Evolutionary conservation across 768 basidiomycete genomes (phyloP).

Genomic region (Auriscalpium microsporum): DNA sequence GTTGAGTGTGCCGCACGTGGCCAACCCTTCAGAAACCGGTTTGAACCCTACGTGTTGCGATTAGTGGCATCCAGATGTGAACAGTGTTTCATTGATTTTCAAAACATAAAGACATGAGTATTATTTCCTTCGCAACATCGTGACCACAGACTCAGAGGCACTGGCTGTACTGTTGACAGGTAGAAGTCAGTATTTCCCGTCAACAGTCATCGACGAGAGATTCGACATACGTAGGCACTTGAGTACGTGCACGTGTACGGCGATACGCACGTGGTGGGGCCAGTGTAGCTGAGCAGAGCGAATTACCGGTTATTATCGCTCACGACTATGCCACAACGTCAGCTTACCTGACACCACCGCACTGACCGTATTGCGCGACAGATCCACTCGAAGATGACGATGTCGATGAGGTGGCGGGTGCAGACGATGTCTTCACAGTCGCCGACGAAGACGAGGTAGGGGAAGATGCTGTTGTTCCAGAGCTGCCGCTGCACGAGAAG

Average conservation of each 20-base stretch:
- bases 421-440: not conserved
- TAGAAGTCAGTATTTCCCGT: not conserved
- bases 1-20: no score
- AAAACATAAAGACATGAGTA: no score
- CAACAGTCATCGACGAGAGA: conserved; percentile 5
- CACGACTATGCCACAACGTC: conserved; percentile 1
- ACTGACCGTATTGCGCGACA: conserved; percentile 35
- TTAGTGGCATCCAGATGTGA: no score
- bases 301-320: not conserved
- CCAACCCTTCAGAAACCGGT: no score
- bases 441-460: conserved; percentile 8
- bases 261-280: conserved; percentile 28
- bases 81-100: no score
- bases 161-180: conserved; percentile 25
- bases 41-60: no score
- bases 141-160: conserved; percentile 20
- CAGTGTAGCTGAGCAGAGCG: conserved; percentile 21
- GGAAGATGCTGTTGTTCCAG: not conserved
- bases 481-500: conserved; percentile 20
- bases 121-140: not conserved
- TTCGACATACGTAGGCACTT: conserved; percentile 27
- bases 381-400: conserved; percentile 17
- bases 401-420: conserved; percentile 8
- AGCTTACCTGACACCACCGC: conserved; percentile 29
- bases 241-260: conserved; percentile 27